Percentiles rank a stretch among this genome's conserved stretches.
Evolutionary conservation across 1,284 basidiomycete species (phyloP).

Genomic region (Apiotrichum gamsii): DNA sequence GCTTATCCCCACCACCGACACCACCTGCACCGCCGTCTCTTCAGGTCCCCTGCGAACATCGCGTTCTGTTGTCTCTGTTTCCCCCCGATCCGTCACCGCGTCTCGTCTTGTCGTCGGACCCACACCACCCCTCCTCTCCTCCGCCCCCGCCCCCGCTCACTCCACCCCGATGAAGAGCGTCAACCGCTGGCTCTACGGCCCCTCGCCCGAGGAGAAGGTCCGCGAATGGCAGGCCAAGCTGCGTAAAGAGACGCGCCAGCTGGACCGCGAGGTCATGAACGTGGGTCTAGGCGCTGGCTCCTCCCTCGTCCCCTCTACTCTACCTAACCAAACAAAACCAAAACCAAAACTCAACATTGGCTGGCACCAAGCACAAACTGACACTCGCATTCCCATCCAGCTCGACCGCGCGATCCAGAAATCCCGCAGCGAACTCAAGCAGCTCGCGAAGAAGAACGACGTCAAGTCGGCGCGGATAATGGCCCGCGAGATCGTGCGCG

Average conservation of each 20-base stretch:
- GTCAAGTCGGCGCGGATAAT: conserved; percentile 86
- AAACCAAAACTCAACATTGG: conserved; percentile 6
- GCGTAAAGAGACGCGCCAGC: conserved; percentile 65
- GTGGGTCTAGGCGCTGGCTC: too few relatives aligned
- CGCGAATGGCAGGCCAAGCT: conserved; percentile 81
- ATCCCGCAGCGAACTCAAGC: conserved; percentile 76
- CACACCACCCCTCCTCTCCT: too few relatives aligned
- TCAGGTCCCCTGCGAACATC: too few relatives aligned
- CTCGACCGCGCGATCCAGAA: conserved; percentile 77
- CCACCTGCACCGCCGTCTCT: too few relatives aligned
- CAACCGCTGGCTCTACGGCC: conserved; percentile 74
- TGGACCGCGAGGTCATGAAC: conserved; percentile 90
- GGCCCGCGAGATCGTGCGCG: conserved; percentile 88
- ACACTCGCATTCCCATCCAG: too few relatives aligned
- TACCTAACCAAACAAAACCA: too few relatives aligned
- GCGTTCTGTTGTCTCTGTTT: too few relatives aligned
- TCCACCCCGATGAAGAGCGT: conserved; percentile 39
- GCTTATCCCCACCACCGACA: too few relatives aligned
- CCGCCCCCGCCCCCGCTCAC: too few relatives aligned
- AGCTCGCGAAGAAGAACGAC: conserved; percentile 85
- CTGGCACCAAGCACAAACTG: too few relatives aligned
- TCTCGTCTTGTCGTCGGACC: too few relatives aligned
- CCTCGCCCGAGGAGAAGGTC: conserved; percentile 85
- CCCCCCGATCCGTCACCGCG: background rate
- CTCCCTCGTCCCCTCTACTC: too few relatives aligned